Evolutionary conservation across 2,329 filamentous ascomycete species (phyloP).

Genomic region (Talaromyces amestolkiae): DNA sequence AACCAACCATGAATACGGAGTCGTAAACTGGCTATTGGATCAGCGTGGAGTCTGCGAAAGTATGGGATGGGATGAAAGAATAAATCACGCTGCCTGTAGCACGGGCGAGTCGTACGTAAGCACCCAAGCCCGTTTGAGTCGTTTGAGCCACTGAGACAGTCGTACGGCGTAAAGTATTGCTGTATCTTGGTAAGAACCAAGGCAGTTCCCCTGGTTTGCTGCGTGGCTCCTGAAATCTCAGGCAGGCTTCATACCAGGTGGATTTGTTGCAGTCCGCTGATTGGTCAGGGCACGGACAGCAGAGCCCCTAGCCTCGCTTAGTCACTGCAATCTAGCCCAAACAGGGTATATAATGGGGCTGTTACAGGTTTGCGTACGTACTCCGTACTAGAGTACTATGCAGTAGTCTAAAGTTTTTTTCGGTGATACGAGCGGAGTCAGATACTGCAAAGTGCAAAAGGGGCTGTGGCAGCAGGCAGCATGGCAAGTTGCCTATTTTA

Average conservation of each 20-base stretch:
- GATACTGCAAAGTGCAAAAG: not conserved
- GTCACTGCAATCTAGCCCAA: not conserved
- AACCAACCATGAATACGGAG: not conserved
- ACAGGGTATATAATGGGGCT: not conserved
- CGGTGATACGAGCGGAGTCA: not conserved
- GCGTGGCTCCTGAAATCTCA: conserved; percentile 1
- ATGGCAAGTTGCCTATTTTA: not conserved
- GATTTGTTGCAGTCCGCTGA: not conserved
- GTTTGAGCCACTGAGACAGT: too few relatives aligned
- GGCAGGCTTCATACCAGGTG: not conserved
- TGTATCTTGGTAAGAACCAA: too few relatives aligned
- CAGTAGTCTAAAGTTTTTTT: not conserved
- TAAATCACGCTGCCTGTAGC: not conserved
- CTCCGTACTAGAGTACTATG: too few relatives aligned
- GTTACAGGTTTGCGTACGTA: not conserved
- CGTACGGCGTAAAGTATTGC: too few relatives aligned
- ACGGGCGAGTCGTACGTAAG: conserved; percentile 4
- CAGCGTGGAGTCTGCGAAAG: not conserved
- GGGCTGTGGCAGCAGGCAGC: not conserved
- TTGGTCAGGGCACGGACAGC: not conserved
- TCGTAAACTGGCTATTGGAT: not conserved
- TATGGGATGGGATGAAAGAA: not conserved
- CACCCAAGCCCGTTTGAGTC: not conserved
- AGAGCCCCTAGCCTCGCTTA: not conserved
- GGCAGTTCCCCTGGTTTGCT: not conserved